phyloP scores from a whole-genome alignment of 352 stramenopile genomes.

The Globisporangium lucens region DNA sequence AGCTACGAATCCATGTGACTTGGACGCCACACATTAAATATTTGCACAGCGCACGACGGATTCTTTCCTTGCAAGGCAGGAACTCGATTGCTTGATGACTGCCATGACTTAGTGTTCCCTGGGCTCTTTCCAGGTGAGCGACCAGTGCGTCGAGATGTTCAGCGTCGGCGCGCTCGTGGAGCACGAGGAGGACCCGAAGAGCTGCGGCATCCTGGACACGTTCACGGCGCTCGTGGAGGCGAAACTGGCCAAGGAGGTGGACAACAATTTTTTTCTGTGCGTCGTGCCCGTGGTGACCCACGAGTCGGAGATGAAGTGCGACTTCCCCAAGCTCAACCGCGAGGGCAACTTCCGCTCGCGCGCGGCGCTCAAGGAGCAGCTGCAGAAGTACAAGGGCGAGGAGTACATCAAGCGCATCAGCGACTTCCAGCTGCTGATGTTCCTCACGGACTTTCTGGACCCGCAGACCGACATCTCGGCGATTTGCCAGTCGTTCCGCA shows the following conservation, averaged over 20 bases:
- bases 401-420: slow-evolving; percentile 89
- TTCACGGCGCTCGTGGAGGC: slow-evolving; percentile 98
- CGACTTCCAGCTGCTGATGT: slow-evolving; percentile 97
- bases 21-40: too few species aligned
- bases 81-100: too few species aligned
- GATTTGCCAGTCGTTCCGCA: slow-evolving; percentile 91
- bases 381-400: slow-evolving; percentile 66
- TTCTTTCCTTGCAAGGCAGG: too few species aligned
- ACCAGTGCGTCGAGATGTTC: slow-evolving; percentile 98
- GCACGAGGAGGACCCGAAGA: slow-evolving; percentile 87
- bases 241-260: slow-evolving; percentile 89
- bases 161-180: slow-evolving; percentile 91
- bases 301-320: slow-evolving; percentile 88
- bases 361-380: slow-evolving; percentile 91
- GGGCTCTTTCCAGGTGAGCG: slow-evolving; percentile 97
- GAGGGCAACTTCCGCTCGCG: slow-evolving; percentile 79
- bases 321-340: slow-evolving; percentile 94
- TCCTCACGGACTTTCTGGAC: slow-evolving; percentile 93
- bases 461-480: slow-evolving; percentile 88
- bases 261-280: slow-evolving; percentile 98
- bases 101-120: too few species aligned
- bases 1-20: too few species aligned
- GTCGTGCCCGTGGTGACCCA: slow-evolving; percentile 95
- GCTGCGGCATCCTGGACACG: slow-evolving; percentile 92
- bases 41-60: too few species aligned